Evolutionary conservation across 2,329 filamentous ascomycete genomes (phyloP).

Genomic region (Aureobasidium sp.): DNA sequence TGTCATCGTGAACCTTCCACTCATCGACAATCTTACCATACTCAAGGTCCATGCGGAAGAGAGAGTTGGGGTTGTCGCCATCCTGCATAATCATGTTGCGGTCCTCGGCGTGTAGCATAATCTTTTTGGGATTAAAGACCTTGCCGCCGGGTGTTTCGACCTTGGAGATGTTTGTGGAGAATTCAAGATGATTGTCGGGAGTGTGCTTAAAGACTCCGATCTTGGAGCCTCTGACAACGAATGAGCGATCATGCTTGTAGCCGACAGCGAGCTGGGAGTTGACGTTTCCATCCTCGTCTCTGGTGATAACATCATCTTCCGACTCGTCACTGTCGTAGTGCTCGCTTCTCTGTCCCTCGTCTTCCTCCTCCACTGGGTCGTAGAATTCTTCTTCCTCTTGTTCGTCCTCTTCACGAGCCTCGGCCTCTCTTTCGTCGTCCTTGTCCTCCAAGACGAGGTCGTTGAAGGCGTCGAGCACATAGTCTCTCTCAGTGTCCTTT

Average conservation of each 20-base stretch:
- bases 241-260: conserved; percentile 94
- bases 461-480: conserved; percentile 91
- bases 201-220: conserved; percentile 99
- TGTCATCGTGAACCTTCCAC: conserved; percentile 97
- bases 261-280: conserved; percentile 94
- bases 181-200: conserved; percentile 83
- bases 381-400: conserved; percentile 53
- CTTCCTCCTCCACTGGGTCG: conserved; percentile 55
- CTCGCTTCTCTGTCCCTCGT: conserved; percentile 63
- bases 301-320: conserved; percentile 64
- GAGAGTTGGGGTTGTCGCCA: conserved; percentile 70
- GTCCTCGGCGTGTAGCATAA: conserved; percentile 92
- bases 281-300: conserved; percentile 68
- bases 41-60: conserved; percentile 96
- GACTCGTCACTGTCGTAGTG: conserved; percentile 72
- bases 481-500: conserved; percentile 87
- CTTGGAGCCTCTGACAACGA: conserved; percentile 93
- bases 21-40: conserved; percentile 97
- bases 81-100: conserved; percentile 86
- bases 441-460: conserved; percentile 81
- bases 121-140: conserved; percentile 89
- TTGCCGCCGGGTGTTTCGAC: conserved; percentile 82
- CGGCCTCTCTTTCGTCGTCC: conserved; percentile 48
- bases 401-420: conserved; percentile 48
- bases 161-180: conserved; percentile 94